Evolutionary conservation across 495 filamentous ascomycete species (phyloP).

Genomic region (Penicillium maclennaniae): DNA sequence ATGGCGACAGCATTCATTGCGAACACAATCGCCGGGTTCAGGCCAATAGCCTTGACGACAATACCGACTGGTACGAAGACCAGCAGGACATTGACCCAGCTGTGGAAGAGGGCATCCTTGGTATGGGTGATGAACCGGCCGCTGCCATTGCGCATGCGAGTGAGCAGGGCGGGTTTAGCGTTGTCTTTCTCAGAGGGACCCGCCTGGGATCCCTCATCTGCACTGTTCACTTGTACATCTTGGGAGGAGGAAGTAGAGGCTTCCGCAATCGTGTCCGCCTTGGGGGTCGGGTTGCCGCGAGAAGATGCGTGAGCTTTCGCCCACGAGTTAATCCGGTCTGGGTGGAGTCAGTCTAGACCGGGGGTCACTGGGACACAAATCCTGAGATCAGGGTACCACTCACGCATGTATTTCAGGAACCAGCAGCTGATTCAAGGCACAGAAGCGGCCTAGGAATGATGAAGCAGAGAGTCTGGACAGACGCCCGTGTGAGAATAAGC

Average conservation of each 20-base stretch:
- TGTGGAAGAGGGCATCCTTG: slow-evolving; percentile 44
- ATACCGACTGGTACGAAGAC: slow-evolving; percentile 81
- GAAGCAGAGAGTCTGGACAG: slow-evolving; percentile 4
- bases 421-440: slow-evolving; percentile 19
- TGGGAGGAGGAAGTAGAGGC: slow-evolving; percentile 1
- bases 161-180: slow-evolving; percentile 25
- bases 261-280: background rate
- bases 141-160: slow-evolving; percentile 33
- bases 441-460: slow-evolving; percentile 10
- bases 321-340: slow-evolving; percentile 48
- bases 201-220: slow-evolving; percentile 16
- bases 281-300: slow-evolving; percentile 6
- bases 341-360: slow-evolving; percentile 15
- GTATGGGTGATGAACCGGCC: slow-evolving; percentile 38
- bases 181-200: slow-evolving; percentile 22
- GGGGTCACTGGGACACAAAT: background rate
- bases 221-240: slow-evolving; percentile 39
- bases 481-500: background rate
- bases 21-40: slow-evolving; percentile 57
- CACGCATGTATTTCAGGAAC: slow-evolving; percentile 44
- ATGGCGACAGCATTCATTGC: slow-evolving; percentile 81
- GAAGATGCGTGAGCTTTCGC: slow-evolving; percentile 48
- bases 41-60: slow-evolving; percentile 49
- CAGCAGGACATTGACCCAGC: slow-evolving; percentile 75
- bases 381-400: slow-evolving; percentile 13